These are phyloP conservation scores for Schizothecium vesticola DNA, from an alignment of 495 filamentous ascomycete species.

Conservation along the genomic window DNA sequence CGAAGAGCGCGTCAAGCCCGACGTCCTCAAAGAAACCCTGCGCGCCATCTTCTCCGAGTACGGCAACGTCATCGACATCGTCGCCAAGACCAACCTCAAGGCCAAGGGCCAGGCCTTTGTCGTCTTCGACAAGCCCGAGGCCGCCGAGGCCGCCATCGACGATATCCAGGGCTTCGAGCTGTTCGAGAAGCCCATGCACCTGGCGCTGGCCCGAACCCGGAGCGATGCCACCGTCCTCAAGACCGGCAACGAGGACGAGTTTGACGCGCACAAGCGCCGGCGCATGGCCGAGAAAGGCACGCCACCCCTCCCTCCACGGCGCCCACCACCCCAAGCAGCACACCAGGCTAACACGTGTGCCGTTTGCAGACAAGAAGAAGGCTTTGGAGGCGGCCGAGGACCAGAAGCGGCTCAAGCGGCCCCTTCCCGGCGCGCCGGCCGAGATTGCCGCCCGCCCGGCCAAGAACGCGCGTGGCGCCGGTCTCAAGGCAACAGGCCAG, in stretches of 20 bases:
- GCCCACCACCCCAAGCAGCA: not conserved
- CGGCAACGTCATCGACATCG: constrained; percentile 83
- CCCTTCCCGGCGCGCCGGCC: constrained; percentile 47
- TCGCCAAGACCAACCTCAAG: constrained; percentile 87
- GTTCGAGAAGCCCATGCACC: constrained; percentile 85
- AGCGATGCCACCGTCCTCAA: constrained; percentile 83
- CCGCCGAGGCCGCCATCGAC: constrained; percentile 74
- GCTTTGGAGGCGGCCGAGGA: constrained; percentile 77
- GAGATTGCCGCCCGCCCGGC: constrained; percentile 55
- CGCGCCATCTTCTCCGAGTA: constrained; percentile 81
- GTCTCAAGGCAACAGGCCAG: constrained; percentile 72
- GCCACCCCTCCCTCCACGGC: constrained; percentile 14
- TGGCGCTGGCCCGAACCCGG: constrained; percentile 76
- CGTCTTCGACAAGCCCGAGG: constrained; percentile 76
- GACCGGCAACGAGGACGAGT: constrained; percentile 68
- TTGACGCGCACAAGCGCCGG: constrained; percentile 82
- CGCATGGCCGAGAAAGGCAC: constrained; percentile 87
- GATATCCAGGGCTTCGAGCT: constrained; percentile 92
- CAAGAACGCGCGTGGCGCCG: constrained; percentile 70
- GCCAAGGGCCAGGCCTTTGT: constrained; percentile 96
- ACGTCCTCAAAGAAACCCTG: constrained; percentile 68
- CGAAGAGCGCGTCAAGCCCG: constrained; percentile 85
- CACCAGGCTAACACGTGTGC: constrained; percentile 4
- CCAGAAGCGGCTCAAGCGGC: constrained; percentile 76
- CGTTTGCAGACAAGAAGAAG: constrained; percentile 74